These are phyloP conservation scores for Adansonia gregorii DNA, from an alignment of 441 rosid species.

Conservation along the genomic window DNA sequence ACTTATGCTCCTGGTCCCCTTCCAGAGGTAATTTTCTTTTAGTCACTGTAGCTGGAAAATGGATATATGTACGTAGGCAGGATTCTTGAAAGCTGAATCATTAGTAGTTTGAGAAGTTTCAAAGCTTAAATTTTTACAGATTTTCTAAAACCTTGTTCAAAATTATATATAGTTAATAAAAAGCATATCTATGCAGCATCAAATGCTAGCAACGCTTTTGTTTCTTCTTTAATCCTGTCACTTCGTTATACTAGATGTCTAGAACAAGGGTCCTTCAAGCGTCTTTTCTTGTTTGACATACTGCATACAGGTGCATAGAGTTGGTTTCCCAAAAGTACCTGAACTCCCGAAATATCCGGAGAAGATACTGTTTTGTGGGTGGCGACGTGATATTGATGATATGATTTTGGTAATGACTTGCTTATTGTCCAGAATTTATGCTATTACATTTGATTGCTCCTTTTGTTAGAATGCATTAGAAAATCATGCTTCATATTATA, in stretches of 20 bases:
- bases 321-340: conserved; percentile 56
- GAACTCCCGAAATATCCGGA: conserved; percentile 93
- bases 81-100: background rate
- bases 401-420: conserved; percentile 71
- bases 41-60: conserved; percentile 12
- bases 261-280: conserved; percentile 4
- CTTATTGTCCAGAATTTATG: conserved; percentile 4
- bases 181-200: background rate
- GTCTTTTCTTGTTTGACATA: conserved; percentile 24
- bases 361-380: conserved; percentile 87
- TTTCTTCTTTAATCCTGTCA: background rate
- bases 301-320: conserved; percentile 52
- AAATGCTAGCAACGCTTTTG: background rate
- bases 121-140: background rate
- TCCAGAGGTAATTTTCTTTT: conserved; percentile 61
- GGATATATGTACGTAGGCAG: background rate
- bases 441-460: background rate
- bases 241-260: background rate
- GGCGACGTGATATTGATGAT: conserved; percentile 97
- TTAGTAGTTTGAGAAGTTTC: conserved; percentile 22
- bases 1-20: conserved; percentile 82
- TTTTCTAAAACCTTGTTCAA: too few relatives aligned
- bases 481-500: background rate
- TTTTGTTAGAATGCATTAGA: background rate
- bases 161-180: background rate